Base-by-base conservation (phyloP, 129 eudicot species). In the Apium graveolens region DNA sequence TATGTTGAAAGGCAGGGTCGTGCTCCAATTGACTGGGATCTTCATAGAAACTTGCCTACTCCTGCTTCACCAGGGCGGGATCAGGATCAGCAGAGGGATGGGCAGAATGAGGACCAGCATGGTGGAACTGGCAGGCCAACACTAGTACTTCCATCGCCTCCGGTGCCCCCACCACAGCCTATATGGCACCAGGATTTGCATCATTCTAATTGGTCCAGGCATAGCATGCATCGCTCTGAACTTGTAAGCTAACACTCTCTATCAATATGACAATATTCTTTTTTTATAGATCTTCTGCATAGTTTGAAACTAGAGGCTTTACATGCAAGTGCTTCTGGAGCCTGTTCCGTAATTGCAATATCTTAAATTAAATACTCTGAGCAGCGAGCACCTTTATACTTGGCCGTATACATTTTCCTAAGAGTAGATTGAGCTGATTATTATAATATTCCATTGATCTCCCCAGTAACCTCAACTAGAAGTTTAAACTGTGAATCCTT, bases 101-200 rank as follows among this genome's bases (percentile, higher is more conserved):
- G 84, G 46, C 92, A 82, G 80, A 88, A 81, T 75, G 90, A 82
- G 82, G 86, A 77, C 76, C 92, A 70, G 72, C 86, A 73, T 46
- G 97, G 84, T 84, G 87, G 80, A 46, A 37, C 84, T 77, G 82
- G 87, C 57, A 85, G 98, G 74, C 96, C 93, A 76, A 79, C 98
- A 62, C 49, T 86, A 75, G 95, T 86, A 48, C 82, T 89, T 75
- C 90, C 94, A 68, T 83, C 95, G 71, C 97, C 99, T 57, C 99
- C 99, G 14, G 92, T 86, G 78, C 99, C 99, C 45, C 99, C 97
- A 42, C 97, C 99, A 53, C 99, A 90, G 74, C 99, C 99, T 53
- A 85, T 92, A 46, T 96, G 99, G 99, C 99, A 92, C 80, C 99
- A 92, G 79, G 92, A 84, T 78, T 85, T 91, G 86, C 97, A 88